Conservation (phyloP, 495 filamentous ascomycete genomes). For the Lindgomyces ingoldianus region DNA sequence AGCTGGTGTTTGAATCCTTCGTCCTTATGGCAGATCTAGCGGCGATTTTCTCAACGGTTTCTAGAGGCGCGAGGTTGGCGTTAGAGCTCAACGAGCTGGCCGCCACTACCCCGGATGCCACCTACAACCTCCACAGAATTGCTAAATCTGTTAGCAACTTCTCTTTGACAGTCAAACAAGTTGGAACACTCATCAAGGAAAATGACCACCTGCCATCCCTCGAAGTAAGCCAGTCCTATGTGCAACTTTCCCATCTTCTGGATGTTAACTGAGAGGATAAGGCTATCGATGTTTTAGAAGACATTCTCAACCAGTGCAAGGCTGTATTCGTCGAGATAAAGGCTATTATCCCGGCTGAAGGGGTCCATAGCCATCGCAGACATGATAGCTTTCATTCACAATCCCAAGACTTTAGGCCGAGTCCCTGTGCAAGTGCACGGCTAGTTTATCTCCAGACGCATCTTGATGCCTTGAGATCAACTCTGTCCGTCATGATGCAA, state of each 20-base stretch:
- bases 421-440: conserved; percentile 5
- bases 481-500: conserved; percentile 32
- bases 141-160: conserved; percentile 31
- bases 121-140: conserved; percentile 18
- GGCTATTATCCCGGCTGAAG: conserved; percentile 3
- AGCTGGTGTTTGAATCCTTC: not conserved
- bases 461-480: conserved; percentile 27
- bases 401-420: not conserved
- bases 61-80: conserved; percentile 18
- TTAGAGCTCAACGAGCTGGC: conserved; percentile 24
- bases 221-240: conserved; percentile 13
- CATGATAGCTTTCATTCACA: not conserved
- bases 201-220: conserved; percentile 29
- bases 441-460: conserved; percentile 30
- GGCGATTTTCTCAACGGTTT: conserved; percentile 15
- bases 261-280: conserved; percentile 7
- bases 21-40: conserved; percentile 27
- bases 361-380: not conserved
- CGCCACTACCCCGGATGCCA: not conserved
- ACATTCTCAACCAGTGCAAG: conserved; percentile 31
- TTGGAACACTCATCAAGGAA: conserved; percentile 26
- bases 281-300: conserved; percentile 28
- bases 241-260: not conserved
- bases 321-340: conserved; percentile 19
- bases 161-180: conserved; percentile 29